phyloP scores from a whole-genome alignment of 305 asterid genomes.

The Fraxinus greggii region DNA sequence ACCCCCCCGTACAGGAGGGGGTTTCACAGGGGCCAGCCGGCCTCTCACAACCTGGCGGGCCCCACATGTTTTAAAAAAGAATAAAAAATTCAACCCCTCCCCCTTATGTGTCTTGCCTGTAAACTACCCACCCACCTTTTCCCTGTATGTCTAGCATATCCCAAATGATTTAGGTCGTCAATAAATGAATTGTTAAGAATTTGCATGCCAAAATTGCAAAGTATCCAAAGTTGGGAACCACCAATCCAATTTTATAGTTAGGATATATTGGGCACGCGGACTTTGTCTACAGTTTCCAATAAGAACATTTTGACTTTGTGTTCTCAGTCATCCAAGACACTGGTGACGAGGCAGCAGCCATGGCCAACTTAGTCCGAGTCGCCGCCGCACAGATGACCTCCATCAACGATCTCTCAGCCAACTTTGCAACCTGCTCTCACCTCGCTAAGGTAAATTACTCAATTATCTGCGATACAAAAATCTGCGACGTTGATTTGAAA shows the following conservation, averaged over 20 bases:
- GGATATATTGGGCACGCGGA: neutral
- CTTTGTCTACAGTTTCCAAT: neutral
- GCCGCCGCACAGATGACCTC: conserved; percentile 98
- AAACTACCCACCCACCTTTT: too few species aligned
- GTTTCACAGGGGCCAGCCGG: too few species aligned
- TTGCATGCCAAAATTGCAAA: neutral
- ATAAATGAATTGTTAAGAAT: neutral
- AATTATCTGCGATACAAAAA: neutral
- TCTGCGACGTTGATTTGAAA: neutral
- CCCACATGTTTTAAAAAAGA: too few species aligned
- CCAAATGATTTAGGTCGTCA: neutral
- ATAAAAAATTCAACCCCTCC: too few species aligned
- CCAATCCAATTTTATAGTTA: neutral
- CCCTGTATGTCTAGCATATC: too few species aligned
- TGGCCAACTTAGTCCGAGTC: conserved; percentile 61
- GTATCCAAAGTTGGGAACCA: neutral
- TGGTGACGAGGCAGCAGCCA: conserved; percentile 37
- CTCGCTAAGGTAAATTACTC: conserved; percentile 49
- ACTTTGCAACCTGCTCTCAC: conserved; percentile 77
- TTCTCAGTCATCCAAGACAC: conserved; percentile 4
- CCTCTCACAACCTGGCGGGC: too few species aligned
- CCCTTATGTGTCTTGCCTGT: too few species aligned
- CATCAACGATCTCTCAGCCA: conserved; percentile 61
- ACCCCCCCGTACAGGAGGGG: too few species aligned
- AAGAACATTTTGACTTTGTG: neutral